Percentiles rank a stretch among this genome's conserved stretches.
Conservation (phyloP, 2,329 filamentous ascomycete genomes). For the Stemphylium lycopersici region DNA sequence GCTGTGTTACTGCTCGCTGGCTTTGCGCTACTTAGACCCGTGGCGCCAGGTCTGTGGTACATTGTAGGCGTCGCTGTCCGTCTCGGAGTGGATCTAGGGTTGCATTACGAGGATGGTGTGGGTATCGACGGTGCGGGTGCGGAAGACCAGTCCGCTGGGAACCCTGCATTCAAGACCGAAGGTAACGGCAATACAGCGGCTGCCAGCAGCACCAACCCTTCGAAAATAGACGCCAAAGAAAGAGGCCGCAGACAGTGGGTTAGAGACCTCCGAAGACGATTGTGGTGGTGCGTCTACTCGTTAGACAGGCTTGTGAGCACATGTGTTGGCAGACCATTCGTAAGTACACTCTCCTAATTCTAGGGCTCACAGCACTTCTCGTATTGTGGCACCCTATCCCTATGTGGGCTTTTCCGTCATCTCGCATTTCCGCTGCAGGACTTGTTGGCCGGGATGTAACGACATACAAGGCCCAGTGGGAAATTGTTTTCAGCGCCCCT, state of each 20-base stretch:
- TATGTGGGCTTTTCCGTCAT: not conserved
- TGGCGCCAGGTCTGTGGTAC: conserved; percentile 95
- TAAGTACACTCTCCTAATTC: conserved; percentile 17
- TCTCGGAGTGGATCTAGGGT: conserved; percentile 85
- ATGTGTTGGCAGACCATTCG: conserved; percentile 90
- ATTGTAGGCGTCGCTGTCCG: conserved; percentile 93
- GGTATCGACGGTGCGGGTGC: conserved; percentile 60
- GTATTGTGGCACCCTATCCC: not conserved
- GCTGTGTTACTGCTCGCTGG: conserved; percentile 90
- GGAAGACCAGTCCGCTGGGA: conserved; percentile 37
- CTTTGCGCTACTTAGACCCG: conserved; percentile 87
- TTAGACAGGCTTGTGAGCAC: conserved; percentile 94
- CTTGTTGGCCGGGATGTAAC: too few species aligned
- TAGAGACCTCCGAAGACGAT: conserved; percentile 80
- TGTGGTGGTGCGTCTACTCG: conserved; percentile 98
- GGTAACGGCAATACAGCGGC: conserved; percentile 30
- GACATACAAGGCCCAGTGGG: too few species aligned
- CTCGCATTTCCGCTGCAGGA: too few species aligned
- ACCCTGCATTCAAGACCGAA: conserved; percentile 42
- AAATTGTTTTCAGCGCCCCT: too few species aligned
- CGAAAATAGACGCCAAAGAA: conserved; percentile 59
- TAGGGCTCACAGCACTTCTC: not conserved
- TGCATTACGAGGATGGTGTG: conserved; percentile 89
- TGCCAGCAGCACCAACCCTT: conserved; percentile 26
- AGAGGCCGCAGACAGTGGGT: conserved; percentile 78